Evolutionary conservation across 2,329 filamentous ascomycete species (phyloP).

Genomic region (Fusarium sp.): DNA sequence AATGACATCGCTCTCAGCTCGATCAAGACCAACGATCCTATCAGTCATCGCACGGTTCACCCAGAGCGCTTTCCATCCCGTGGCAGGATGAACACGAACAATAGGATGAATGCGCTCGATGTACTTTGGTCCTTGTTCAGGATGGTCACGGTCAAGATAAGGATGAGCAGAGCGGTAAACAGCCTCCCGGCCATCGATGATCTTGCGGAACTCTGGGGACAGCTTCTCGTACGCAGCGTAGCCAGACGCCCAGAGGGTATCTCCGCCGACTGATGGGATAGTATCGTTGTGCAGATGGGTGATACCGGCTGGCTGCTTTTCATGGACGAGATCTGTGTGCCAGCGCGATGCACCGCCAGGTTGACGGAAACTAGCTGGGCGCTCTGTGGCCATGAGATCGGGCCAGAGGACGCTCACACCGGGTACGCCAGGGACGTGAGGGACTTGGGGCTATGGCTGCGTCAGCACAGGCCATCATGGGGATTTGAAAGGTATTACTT

Average conservation of each 20-base stretch:
- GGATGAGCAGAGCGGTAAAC: conserved; percentile 73
- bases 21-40: conserved; percentile 74
- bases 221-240: conserved; percentile 79
- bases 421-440: conserved; percentile 72
- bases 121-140: conserved; percentile 68
- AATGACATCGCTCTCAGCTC: conserved; percentile 73
- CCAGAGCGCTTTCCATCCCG: conserved; percentile 78
- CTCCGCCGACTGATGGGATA: conserved; percentile 70
- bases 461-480: accelerated
- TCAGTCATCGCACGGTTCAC: conserved; percentile 77
- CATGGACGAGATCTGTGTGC: conserved; percentile 78
- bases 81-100: conserved; percentile 76
- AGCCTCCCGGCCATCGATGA: conserved; percentile 73
- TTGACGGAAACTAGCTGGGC: conserved; percentile 68
- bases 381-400: conserved; percentile 70
- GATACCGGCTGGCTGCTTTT: conserved; percentile 74
- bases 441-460: conserved; percentile 68
- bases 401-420: conserved; percentile 78
- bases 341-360: conserved; percentile 74
- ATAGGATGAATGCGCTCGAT: conserved; percentile 75
- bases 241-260: conserved; percentile 77
- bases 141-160: conserved; percentile 72
- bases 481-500: conserved; percentile 14
- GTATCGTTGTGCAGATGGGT: conserved; percentile 77
- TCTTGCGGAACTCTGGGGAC: conserved; percentile 72